These are phyloP conservation scores for Trichoderma sp. DNA, from an alignment of 2,329 filamentous ascomycete genomes.

Conservation along the genomic window DNA sequence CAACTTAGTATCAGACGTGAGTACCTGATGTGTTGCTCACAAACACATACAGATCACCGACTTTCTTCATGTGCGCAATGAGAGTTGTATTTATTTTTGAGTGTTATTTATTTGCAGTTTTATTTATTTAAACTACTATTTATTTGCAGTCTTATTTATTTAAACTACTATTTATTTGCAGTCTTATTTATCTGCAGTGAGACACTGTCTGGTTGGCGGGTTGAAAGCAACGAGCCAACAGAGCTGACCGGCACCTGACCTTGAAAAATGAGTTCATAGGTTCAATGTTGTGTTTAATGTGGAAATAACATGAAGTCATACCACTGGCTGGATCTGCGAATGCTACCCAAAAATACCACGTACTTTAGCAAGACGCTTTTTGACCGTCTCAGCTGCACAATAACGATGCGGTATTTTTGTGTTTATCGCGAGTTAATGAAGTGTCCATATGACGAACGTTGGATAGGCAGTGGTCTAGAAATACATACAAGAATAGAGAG, in stretches of 20 bases:
- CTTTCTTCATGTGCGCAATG: not conserved
- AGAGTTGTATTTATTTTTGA: not conserved
- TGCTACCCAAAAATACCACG: not conserved
- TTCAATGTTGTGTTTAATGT: not conserved
- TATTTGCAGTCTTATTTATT: not conserved
- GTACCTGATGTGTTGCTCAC: not conserved
- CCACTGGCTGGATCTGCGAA: not conserved
- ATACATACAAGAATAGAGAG: not conserved
- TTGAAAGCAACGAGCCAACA: not conserved
- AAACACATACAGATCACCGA: not conserved
- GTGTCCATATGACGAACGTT: not conserved
- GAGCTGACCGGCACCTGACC: not conserved
- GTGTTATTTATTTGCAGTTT: not conserved
- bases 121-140: not conserved
- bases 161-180: no score
- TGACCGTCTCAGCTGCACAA: not conserved
- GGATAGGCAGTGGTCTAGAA: not conserved
- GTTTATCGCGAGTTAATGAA: not conserved
- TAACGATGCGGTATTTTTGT: not conserved
- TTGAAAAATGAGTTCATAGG: not conserved
- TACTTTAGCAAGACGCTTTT: not conserved
- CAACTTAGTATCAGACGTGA: not conserved
- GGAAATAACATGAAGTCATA: not conserved
- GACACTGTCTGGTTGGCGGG: not conserved
- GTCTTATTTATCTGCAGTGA: not conserved